A percentile compares a stretch with the other conserved stretches of the same genome.
These are phyloP conservation scores for Eutypa lata DNA, from an alignment of 2,329 filamentous ascomycete genomes.

Conservation along the genomic window DNA sequence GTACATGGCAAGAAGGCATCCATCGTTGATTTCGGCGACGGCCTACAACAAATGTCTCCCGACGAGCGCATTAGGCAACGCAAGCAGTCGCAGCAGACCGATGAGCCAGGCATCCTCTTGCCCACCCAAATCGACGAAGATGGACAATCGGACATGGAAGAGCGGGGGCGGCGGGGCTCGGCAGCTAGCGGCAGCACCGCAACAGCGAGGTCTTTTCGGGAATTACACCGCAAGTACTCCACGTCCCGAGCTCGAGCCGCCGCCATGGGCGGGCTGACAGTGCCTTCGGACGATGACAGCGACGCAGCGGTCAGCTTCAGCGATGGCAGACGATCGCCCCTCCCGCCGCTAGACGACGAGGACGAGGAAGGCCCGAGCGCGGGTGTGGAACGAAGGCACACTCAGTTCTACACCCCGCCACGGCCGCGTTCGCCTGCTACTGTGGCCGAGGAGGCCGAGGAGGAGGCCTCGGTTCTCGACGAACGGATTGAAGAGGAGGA, in stretches of 20 bases:
- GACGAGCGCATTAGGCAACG: constrained; percentile 70
- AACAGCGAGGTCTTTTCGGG: constrained; percentile 63
- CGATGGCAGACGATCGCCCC: constrained; percentile 54
- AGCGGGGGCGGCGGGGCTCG: constrained; percentile 54
- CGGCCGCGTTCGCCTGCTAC: constrained; percentile 30
- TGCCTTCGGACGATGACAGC: constrained; percentile 57
- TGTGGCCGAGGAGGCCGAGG: constrained; percentile 14
- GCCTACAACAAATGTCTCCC: constrained; percentile 73
- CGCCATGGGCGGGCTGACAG: constrained; percentile 39
- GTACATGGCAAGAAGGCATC: constrained; percentile 98
- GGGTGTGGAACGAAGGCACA: constrained; percentile 20
- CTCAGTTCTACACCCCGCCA: constrained; percentile 41
- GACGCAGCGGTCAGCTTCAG: constrained; percentile 59
- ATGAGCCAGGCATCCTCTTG: constrained; percentile 31
- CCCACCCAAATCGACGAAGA: constrained; percentile 43
- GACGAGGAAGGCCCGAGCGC: constrained; percentile 17
- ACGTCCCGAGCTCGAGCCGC: constrained; percentile 45
- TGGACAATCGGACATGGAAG: constrained; percentile 42
- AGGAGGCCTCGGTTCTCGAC: constrained; percentile 6
- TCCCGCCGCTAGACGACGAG: constrained; percentile 44
- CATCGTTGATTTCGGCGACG: constrained; percentile 92
- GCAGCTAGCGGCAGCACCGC: constrained; percentile 64
- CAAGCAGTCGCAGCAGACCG: constrained; percentile 46
- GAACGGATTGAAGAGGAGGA: constrained; percentile 11
- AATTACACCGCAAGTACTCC: constrained; percentile 59